Evolutionary conservation across 345 rosid genomes (phyloP).

Genomic region (Mercurialis annua): DNA sequence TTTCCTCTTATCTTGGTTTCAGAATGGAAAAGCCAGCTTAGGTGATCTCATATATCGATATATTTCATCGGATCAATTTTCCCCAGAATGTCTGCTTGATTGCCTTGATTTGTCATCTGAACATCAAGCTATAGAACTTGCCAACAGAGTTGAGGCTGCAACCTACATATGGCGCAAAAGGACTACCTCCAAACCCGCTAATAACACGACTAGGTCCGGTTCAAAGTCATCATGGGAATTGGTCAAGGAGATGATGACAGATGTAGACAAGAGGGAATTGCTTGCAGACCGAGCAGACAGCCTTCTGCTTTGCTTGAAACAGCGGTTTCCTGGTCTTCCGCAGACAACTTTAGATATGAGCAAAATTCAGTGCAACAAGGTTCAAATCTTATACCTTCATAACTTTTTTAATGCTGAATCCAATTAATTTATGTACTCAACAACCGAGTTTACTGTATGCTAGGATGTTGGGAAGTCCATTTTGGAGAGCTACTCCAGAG

Average conservation of each 20-base stretch:
- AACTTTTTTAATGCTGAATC: background rate
- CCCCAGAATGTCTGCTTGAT: constrained; percentile 82
- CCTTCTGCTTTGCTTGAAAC: constrained; percentile 79
- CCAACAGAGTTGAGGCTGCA: constrained; percentile 81
- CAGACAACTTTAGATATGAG: constrained; percentile 93
- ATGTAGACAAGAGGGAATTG: constrained; percentile 78
- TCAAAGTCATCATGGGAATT: constrained; percentile 87
- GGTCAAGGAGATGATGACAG: constrained; percentile 84
- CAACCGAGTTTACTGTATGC: background rate
- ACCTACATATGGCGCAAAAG: constrained; percentile 71
- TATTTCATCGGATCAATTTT: constrained; percentile 76
- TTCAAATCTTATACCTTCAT: constrained; percentile 5
- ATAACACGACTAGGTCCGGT: constrained; percentile 43
- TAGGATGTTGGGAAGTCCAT: constrained; percentile 97
- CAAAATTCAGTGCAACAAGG: constrained; percentile 96
- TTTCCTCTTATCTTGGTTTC: constrained; percentile 29
- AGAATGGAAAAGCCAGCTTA: constrained; percentile 83
- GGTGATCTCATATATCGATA: constrained; percentile 84
- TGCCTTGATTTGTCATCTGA: constrained; percentile 92
- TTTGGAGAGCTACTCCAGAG: constrained; percentile 88
- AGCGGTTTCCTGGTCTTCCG: constrained; percentile 85
- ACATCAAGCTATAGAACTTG: constrained; percentile 91
- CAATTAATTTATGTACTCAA: background rate
- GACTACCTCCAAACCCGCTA: constrained; percentile 46
- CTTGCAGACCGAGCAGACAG: constrained; percentile 89